A percentile compares a stretch with the other conserved stretches of the same genome.
These are phyloP conservation scores for Exophiala lecanii-corni DNA, from an alignment of 2,329 filamentous ascomycete genomes.

Conservation along the genomic window DNA sequence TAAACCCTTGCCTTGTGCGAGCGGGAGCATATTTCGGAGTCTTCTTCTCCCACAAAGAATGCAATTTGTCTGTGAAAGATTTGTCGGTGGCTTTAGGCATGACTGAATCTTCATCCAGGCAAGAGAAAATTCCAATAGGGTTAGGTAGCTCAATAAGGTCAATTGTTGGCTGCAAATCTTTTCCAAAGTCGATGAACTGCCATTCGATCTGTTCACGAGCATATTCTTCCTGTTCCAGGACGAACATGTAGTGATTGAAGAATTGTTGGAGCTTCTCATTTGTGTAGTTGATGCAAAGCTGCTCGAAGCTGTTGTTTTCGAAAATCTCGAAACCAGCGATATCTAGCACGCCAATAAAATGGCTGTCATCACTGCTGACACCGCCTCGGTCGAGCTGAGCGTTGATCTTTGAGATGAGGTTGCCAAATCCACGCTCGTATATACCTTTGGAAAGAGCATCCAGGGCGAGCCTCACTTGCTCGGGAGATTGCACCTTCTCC, in stretches of 20 bases:
- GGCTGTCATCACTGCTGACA: slow-evolving; percentile 76
- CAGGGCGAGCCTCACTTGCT: slow-evolving; percentile 84
- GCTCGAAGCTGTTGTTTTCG: slow-evolving; percentile 96
- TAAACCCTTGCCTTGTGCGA: slow-evolving; percentile 83
- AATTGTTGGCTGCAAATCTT: slow-evolving; percentile 94
- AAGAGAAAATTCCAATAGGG: slow-evolving; percentile 97
- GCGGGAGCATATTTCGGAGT: slow-evolving; percentile 88
- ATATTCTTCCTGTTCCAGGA: slow-evolving; percentile 97
- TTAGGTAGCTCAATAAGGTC: slow-evolving; percentile 95
- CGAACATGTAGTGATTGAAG: slow-evolving; percentile 99
- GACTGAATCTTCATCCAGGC: slow-evolving; percentile 93
- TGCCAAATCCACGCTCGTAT: slow-evolving; percentile 92
- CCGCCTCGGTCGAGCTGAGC: slow-evolving; percentile 82
- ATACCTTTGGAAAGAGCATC: slow-evolving; percentile 95
- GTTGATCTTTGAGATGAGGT: slow-evolving; percentile 89
- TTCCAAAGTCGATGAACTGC: slow-evolving; percentile 99
- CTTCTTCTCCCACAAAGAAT: slow-evolving; percentile 94
- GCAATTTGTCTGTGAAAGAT: slow-evolving; percentile 95
- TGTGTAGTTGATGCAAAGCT: slow-evolving; percentile 99
- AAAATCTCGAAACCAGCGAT: slow-evolving; percentile 99
- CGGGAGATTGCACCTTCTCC: slow-evolving; percentile 94
- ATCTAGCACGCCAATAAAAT: slow-evolving; percentile 96
- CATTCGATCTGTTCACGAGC: slow-evolving; percentile 96
- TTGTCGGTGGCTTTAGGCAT: slow-evolving; percentile 99
- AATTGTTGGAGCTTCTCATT: slow-evolving; percentile 99